Evolutionary conservation across 2,329 filamentous ascomycete genomes (phyloP).

Genomic region (Arthrobotrys sphaeroides): DNA sequence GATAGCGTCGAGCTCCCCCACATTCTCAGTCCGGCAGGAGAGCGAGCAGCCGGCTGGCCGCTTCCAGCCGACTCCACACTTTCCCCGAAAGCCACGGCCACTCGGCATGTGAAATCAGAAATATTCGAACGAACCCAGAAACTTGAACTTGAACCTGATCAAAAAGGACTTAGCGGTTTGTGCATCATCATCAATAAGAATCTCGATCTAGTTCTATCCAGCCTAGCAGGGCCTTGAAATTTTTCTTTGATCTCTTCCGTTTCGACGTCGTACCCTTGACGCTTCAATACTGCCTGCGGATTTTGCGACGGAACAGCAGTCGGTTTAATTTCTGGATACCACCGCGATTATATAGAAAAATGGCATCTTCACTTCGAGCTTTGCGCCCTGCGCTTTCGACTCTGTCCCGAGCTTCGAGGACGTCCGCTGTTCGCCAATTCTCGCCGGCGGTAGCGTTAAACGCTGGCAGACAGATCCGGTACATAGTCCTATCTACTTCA

Average conservation of each 20-base stretch:
- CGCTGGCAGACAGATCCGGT: constrained; percentile 49
- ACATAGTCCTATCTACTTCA: not conserved
- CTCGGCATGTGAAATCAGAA: constrained; percentile 46
- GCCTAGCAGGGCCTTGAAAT: constrained; percentile 19
- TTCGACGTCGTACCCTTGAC: constrained; percentile 10
- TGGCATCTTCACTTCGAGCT: constrained; percentile 46
- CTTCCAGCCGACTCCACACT: constrained; percentile 43
- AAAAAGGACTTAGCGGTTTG: constrained; percentile 4
- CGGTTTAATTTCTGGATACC: not conserved
- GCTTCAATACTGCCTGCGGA: not conserved
- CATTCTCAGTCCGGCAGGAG: constrained; percentile 28
- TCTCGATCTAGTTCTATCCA: not conserved
- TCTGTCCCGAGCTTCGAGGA: constrained; percentile 45
- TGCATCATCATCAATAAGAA: constrained; percentile 33
- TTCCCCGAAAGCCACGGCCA: not conserved
- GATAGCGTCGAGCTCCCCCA: constrained; percentile 12
- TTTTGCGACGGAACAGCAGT: not conserved
- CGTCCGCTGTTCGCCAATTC: constrained; percentile 32
- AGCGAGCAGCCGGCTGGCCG: constrained; percentile 35
- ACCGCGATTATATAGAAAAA: constrained; percentile 2
- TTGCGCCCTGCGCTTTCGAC: constrained; percentile 48
- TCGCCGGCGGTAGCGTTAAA: constrained; percentile 35
- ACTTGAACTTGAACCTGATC: not conserved
- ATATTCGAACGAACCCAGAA: too few species aligned
- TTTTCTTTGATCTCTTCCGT: constrained; percentile 13